Conservation (phyloP, 176 grass and related monocot genomes). For the Dendrocalamus sinicus region DNA sequence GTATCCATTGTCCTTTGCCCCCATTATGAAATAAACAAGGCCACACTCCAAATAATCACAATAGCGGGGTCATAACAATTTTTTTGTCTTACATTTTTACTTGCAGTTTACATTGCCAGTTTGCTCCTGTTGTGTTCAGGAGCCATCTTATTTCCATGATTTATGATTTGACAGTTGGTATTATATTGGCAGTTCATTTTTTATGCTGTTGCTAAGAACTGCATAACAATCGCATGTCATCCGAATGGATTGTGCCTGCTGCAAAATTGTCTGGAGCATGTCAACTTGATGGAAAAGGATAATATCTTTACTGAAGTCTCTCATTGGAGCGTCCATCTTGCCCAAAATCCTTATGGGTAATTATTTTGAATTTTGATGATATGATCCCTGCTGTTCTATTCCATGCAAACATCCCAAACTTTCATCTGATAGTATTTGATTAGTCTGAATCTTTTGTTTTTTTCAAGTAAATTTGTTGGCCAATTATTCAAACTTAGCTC, state of each 20-base stretch:
- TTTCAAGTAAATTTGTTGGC: neutral
- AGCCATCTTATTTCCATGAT: neutral
- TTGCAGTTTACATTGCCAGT: neutral
- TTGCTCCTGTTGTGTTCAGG: neutral
- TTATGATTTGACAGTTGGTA: neutral
- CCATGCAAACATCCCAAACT: neutral
- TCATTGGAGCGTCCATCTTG: slow-evolving; percentile 26
- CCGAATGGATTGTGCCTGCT: slow-evolving; percentile 43
- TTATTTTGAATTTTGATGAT: slow-evolving; percentile 4
- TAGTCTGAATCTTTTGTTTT: neutral
- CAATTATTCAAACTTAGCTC: neutral
- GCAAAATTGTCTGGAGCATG: slow-evolving; percentile 41
- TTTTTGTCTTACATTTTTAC: neutral
- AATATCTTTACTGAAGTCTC: slow-evolving; percentile 23
- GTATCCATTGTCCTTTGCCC: neutral
- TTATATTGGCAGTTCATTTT: slow-evolving; percentile 54
- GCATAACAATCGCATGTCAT: slow-evolving; percentile 41
- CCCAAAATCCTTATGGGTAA: slow-evolving; percentile 59
- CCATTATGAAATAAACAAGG: neutral
- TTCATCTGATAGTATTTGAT: neutral
- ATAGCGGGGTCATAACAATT: neutral
- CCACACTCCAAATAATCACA: neutral
- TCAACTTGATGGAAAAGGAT: neutral
- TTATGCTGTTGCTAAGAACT: slow-evolving; percentile 34
- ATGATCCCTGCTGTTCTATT: neutral